Conservation (phyloP, 495 filamentous ascomycete species). For the Aspergillus bridgeri region DNA sequence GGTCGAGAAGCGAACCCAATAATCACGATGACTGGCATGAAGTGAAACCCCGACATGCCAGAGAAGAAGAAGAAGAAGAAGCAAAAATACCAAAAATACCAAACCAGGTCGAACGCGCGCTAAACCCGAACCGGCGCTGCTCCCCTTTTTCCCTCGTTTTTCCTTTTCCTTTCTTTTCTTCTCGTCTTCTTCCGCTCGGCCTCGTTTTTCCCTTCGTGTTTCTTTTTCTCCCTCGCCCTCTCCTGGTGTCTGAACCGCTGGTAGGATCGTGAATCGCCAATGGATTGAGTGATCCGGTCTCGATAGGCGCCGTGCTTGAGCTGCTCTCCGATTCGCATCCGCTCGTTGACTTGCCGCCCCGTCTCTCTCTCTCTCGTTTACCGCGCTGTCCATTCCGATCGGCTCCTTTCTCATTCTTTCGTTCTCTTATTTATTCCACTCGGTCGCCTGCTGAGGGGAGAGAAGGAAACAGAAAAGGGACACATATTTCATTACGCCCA, state of each 20-base stretch:
- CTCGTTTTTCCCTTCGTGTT: not conserved
- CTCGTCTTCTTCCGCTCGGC: too few species aligned
- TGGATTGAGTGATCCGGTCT: constrained; percentile 17
- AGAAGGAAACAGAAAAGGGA: not conserved
- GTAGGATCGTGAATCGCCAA: constrained; percentile 26
- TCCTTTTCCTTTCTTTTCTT: not conserved
- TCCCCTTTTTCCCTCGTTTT: not conserved
- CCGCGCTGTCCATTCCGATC: not conserved
- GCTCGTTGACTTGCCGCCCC: constrained; percentile 10
- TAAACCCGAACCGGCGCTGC: constrained; percentile 2
- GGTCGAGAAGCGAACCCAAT: too few species aligned
- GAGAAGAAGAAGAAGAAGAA: not conserved
- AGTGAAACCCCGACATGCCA: too few species aligned
- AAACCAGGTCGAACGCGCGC: not conserved
- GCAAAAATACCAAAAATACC: not conserved
- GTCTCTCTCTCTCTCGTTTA: constrained; percentile 8
- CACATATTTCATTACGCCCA: not conserved
- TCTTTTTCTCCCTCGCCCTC: constrained; percentile 12
- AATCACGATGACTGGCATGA: too few species aligned
- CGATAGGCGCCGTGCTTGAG: constrained; percentile 4
- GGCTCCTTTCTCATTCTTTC: not conserved
- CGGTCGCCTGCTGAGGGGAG: not conserved
- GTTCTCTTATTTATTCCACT: not conserved
- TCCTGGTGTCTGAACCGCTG: constrained; percentile 22
- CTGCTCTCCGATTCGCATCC: constrained; percentile 11